phyloP scores from a whole-genome alignment of 805 yeast genomes.

The Cyberlindnera amylophila region DNA sequence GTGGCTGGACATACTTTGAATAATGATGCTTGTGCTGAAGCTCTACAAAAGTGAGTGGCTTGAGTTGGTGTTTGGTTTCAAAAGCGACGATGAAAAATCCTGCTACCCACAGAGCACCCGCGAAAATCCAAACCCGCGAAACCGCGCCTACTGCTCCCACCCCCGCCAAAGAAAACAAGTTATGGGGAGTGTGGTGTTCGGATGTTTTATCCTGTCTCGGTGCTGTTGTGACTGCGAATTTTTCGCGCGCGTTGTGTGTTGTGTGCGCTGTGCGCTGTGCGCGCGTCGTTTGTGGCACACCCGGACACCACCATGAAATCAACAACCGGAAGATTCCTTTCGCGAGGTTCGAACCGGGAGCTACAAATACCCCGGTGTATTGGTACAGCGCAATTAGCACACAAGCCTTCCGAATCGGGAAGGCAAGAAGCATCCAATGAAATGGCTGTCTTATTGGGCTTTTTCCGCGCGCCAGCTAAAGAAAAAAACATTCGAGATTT shows the following conservation, averaged over 20 bases:
- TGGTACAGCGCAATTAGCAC: slow-evolving; percentile 3
- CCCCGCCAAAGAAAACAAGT: not conserved
- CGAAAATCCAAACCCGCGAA: too few species aligned
- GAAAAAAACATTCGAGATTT: slow-evolving; percentile 25
- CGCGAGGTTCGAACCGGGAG: slow-evolving; percentile 7
- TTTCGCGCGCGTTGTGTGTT: not conserved
- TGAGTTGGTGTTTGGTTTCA: slow-evolving; percentile 3
- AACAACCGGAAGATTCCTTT: not conserved
- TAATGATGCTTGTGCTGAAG: slow-evolving; percentile 11
- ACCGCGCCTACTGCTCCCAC: too few species aligned
- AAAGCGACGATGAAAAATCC: slow-evolving; percentile 9
- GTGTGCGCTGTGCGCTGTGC: not conserved
- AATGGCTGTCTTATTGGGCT: slow-evolving; percentile 14
- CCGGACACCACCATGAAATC: not conserved
- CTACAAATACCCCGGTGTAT: not conserved
- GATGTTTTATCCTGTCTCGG: not conserved
- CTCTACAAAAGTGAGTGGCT: not conserved
- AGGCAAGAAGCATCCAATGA: slow-evolving; percentile 22
- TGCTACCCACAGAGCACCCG: slow-evolving; percentile 1
- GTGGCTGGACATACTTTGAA: slow-evolving; percentile 11
- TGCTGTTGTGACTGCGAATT: slow-evolving; percentile 12
- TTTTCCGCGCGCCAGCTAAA: not conserved
- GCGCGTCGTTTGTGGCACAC: not conserved
- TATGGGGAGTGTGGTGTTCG: slow-evolving; percentile 3
- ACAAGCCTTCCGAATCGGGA: slow-evolving; percentile 15